phyloP scores from a whole-genome alignment of 2,329 filamentous ascomycete species.

The Stagonosporopsis rhizophila region DNA sequence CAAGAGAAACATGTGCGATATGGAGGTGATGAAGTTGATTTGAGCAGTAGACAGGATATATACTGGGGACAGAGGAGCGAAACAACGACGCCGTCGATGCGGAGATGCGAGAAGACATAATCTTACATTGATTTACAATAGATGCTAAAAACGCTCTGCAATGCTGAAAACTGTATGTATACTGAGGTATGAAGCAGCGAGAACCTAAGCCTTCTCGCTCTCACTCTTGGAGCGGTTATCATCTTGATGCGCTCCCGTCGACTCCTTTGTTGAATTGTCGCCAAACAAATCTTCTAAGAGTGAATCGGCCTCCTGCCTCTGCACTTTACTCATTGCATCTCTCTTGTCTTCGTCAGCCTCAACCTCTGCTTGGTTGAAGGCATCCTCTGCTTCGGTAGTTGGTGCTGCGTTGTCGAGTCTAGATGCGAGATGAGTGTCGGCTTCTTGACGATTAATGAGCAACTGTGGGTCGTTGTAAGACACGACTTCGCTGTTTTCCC shows the following conservation, averaged over 20 bases:
- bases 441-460: neutral
- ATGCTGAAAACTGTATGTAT: neutral
- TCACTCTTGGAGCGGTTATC: neutral
- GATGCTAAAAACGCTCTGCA: conserved; percentile 1
- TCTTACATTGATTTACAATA: conserved; percentile 13
- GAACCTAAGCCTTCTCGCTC: neutral
- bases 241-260: too few relatives aligned
- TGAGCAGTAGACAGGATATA: neutral
- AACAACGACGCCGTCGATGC: neutral
- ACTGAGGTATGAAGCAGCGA: neutral
- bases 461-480: neutral
- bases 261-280: neutral
- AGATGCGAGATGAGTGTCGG: conserved; percentile 2
- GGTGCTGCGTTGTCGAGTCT: conserved; percentile 3
- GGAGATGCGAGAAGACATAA: neutral
- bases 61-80: neutral
- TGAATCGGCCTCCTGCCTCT: conserved; percentile 9
- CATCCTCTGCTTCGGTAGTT: neutral
- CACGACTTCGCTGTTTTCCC: neutral
- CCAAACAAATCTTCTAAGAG: conserved; percentile 14
- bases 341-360: neutral
- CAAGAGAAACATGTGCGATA: too few relatives aligned
- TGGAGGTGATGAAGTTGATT: neutral
- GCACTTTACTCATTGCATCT: neutral
- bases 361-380: neutral